Evolutionary conservation across 1,284 basidiomycete species (phyloP).

Genomic region (Mycosarcoma maydis): DNA sequence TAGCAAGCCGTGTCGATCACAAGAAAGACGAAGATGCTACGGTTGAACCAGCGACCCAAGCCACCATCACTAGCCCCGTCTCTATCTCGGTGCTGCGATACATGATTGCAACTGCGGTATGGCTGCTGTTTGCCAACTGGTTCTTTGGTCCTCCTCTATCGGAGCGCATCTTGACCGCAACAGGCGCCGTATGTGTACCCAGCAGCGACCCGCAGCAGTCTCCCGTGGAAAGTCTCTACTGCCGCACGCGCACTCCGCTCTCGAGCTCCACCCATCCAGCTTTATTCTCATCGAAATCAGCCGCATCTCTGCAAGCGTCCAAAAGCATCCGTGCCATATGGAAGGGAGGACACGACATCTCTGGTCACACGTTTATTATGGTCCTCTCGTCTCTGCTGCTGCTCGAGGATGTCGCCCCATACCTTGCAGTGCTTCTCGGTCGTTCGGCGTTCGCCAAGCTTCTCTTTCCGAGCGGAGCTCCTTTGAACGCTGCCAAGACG

Average conservation of each 20-base stretch:
- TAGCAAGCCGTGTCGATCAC: constrained; percentile 4
- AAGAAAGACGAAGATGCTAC: constrained; percentile 19
- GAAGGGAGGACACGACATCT: constrained; percentile 88
- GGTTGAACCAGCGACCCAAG: background rate
- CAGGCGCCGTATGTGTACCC: constrained; percentile 82
- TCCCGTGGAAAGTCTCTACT: constrained; percentile 47
- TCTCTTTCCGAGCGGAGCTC: constrained; percentile 1
- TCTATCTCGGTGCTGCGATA: constrained; percentile 43
- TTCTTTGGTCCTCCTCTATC: constrained; percentile 89
- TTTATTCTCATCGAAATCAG: constrained; percentile 13
- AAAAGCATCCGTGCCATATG: constrained; percentile 64
- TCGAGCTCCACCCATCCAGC: constrained; percentile 31
- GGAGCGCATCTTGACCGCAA: constrained; percentile 77
- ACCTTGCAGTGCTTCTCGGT: constrained; percentile 34
- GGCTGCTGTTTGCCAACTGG: constrained; percentile 74
- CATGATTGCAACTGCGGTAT: constrained; percentile 18
- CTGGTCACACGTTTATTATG: constrained; percentile 91
- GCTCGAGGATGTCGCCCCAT: constrained; percentile 75
- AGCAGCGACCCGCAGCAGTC: constrained; percentile 4
- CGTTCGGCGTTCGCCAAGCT: background rate
- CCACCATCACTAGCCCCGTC: constrained; percentile 33
- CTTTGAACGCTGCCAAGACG: background rate
- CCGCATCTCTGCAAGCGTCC: background rate
- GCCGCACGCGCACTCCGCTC: constrained; percentile 40
- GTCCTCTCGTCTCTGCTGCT: constrained; percentile 84